A percentile compares a stretch with the other conserved stretches of the same genome.
Evolutionary conservation across 441 rosid genomes (phyloP).

Genomic region (Oxalis stricta): DNA sequence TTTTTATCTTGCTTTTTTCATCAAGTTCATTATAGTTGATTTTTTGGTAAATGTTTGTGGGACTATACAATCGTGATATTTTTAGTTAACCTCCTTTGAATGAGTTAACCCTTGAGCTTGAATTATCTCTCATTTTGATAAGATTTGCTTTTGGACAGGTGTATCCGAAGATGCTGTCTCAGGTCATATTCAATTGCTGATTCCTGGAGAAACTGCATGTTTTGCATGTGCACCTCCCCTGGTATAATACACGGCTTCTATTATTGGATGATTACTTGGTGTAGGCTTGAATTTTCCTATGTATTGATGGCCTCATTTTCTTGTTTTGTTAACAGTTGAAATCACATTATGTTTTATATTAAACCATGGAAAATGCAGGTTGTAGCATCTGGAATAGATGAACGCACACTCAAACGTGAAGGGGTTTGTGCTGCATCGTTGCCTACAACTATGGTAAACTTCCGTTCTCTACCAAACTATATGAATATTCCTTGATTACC

Average conservation of each 20-base stretch:
- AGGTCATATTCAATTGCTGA: constrained; percentile 84
- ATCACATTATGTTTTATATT: not conserved
- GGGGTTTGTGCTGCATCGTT: constrained; percentile 97
- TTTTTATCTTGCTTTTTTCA: not conserved
- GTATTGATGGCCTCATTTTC: not conserved
- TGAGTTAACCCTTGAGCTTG: too few relatives aligned
- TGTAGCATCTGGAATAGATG: constrained; percentile 95
- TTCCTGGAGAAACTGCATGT: constrained; percentile 96
- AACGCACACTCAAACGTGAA: constrained; percentile 83
- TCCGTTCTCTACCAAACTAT: not conserved
- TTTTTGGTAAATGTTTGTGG: too few relatives aligned
- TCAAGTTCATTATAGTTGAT: not conserved
- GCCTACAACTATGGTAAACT: constrained; percentile 78
- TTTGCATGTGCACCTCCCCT: constrained; percentile 96
- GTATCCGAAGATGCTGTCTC: constrained; percentile 98
- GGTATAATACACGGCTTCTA: constrained; percentile 33
- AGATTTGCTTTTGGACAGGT: too few relatives aligned
- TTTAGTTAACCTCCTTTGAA: too few relatives aligned
- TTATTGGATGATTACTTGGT: not conserved
- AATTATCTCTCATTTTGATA: too few relatives aligned
- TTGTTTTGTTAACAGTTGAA: not conserved
- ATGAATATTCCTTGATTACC: not conserved
- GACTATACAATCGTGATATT: too few relatives aligned
- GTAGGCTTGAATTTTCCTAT: not conserved
- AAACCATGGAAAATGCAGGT: constrained; percentile 30